phyloP scores from a whole-genome alignment of 2,329 filamentous ascomycete species.

The Biscogniauxia marginata region DNA sequence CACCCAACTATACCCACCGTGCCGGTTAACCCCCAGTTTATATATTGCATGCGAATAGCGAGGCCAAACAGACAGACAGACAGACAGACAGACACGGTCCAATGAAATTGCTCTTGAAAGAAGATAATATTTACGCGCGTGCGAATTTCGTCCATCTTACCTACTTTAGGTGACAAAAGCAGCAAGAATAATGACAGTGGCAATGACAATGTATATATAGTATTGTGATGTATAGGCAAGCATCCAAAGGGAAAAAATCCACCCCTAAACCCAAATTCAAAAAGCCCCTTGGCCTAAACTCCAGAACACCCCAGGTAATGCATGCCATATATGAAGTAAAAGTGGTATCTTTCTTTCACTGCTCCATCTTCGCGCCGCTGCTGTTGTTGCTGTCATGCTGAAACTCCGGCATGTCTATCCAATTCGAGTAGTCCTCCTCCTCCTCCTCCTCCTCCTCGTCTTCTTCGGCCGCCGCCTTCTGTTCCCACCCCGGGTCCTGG shows the following conservation, averaged over 20 bases:
- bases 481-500: neutral
- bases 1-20: too few species aligned
- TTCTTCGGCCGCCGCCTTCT: constrained; percentile 1
- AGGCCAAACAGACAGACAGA: too few species aligned
- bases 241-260: neutral
- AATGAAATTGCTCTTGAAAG: too few species aligned
- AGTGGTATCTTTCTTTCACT: neutral
- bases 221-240: too few species aligned
- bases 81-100: too few species aligned
- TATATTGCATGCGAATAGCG: too few species aligned
- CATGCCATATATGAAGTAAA: neutral
- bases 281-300: neutral
- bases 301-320: neutral
- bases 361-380: neutral
- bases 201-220: too few species aligned
- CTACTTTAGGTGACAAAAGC: too few species aligned
- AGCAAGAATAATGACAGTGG: too few species aligned
- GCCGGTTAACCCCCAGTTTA: too few species aligned
- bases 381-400: constrained; percentile 11
- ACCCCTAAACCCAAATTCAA: neutral
- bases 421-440: constrained; percentile 32
- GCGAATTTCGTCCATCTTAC: too few species aligned
- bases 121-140: too few species aligned
- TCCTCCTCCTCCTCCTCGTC: constrained; percentile 15
- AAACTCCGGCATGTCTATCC: constrained; percentile 32